These are phyloP conservation scores for Nakazawaea anatomiae DNA, from an alignment of 805 yeast genomes.

Conservation along the genomic window DNA sequence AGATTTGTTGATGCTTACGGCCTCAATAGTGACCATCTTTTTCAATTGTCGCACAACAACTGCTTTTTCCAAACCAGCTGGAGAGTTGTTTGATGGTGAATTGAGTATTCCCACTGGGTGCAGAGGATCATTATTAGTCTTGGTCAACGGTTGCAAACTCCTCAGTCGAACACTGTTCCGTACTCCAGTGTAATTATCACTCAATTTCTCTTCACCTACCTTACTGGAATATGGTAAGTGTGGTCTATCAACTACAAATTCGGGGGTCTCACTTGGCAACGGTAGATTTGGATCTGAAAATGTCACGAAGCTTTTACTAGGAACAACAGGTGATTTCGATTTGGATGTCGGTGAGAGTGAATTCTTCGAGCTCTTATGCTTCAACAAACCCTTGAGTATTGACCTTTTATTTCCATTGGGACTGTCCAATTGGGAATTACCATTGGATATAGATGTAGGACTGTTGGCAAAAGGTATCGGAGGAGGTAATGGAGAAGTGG, in stretches of 20 bases:
- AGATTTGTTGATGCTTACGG: background rate
- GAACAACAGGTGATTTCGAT: constrained; percentile 4
- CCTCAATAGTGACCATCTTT: background rate
- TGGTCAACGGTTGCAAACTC: too few relatives aligned
- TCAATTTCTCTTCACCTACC: background rate
- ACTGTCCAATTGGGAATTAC: background rate
- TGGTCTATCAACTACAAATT: constrained; percentile 8
- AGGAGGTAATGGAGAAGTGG: constrained; percentile 6
- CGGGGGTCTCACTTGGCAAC: constrained; percentile 2
- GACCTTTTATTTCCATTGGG: background rate
- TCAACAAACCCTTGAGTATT: constrained; percentile 7
- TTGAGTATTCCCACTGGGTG: background rate
- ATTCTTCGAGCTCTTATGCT: constrained; percentile 6
- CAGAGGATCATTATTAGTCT: too few relatives aligned
- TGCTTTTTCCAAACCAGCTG: background rate
- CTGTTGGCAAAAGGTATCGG: background rate
- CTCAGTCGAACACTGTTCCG: background rate
- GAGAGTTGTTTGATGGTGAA: background rate
- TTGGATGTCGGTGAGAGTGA: constrained; percentile 2
- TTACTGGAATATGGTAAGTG: background rate
- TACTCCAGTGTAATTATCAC: background rate
- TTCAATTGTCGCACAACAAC: background rate
- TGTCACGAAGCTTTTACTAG: constrained; percentile 8
- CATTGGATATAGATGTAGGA: background rate
- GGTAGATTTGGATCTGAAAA: constrained; percentile 4